These are phyloP conservation scores for Aureobasidium sp. DNA, from an alignment of 2,329 filamentous ascomycete species.

Conservation along the genomic window DNA sequence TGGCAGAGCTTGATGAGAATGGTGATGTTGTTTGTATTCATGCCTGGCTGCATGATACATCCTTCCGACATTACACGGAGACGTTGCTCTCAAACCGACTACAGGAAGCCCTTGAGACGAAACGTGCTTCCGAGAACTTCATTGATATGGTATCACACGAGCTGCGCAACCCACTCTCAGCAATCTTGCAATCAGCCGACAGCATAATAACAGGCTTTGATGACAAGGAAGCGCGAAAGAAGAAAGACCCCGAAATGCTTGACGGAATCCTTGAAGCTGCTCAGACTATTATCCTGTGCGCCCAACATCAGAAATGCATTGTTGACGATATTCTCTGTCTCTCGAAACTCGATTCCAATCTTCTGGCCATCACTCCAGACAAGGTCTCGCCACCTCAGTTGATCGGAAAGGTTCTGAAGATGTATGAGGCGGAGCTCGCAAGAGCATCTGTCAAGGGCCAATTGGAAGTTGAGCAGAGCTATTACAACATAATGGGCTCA, in stretches of 20 bases:
- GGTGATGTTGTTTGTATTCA: constrained; percentile 33
- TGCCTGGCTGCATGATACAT: constrained; percentile 39
- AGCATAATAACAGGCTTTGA: constrained; percentile 41
- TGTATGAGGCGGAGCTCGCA: constrained; percentile 44
- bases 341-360: constrained; percentile 39
- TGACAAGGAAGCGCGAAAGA: background rate
- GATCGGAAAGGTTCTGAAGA: constrained; percentile 38
- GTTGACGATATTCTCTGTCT: constrained; percentile 54
- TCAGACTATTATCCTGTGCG: constrained; percentile 32
- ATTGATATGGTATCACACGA: constrained; percentile 44
- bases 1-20: constrained; percentile 34
- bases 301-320: constrained; percentile 41
- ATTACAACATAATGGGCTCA: constrained; percentile 36
- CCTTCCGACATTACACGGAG: constrained; percentile 37
- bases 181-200: constrained; percentile 51
- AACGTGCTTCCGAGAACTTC: constrained; percentile 40
- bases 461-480: constrained; percentile 40
- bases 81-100: constrained; percentile 33
- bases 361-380: constrained; percentile 45
- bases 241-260: constrained; percentile 10
- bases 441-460: constrained; percentile 35
- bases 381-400: constrained; percentile 41
- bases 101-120: constrained; percentile 41
- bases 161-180: constrained; percentile 49
- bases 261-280: constrained; percentile 28